A percentile compares a stretch with the other conserved stretches of the same genome.
Conservation (phyloP, 148 eudicot species). For the Heliamphora exappendiculata region DNA sequence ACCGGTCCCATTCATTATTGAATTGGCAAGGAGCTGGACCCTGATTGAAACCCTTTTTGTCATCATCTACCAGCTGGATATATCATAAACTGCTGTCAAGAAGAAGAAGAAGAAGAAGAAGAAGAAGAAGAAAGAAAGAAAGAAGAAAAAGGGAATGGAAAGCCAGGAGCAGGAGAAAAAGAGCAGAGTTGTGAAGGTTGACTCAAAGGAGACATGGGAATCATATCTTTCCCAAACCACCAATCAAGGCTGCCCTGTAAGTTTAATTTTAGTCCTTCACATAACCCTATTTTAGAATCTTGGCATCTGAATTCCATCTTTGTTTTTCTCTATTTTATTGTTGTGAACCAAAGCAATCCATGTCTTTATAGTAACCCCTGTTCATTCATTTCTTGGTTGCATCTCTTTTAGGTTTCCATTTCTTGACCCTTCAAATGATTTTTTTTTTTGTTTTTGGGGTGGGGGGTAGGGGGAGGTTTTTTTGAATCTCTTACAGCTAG, state of each 20-base stretch:
- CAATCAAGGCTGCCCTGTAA: constrained; percentile 45
- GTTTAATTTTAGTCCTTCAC: constrained; percentile 8
- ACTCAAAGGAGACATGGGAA: constrained; percentile 52
- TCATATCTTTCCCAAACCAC: constrained; percentile 38
- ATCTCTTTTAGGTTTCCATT: no score
- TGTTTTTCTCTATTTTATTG: not conserved
- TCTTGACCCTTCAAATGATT: no score
- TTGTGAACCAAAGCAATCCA: not conserved
- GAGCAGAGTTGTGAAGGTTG: constrained; percentile 39
- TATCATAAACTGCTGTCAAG: not conserved
- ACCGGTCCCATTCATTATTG: no score
- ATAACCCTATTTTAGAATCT: not conserved
- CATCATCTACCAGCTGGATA: not conserved
- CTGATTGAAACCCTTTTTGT: not conserved
- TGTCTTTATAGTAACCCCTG: no score
- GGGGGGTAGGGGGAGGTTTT: no score
- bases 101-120: not conserved
- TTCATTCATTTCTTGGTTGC: no score
- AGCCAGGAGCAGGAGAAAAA: constrained; percentile 19
- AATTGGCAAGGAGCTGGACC: no score
- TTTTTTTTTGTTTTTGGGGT: no score
- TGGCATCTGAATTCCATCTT: not conserved
- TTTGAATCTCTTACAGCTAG: no score
- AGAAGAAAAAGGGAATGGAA: constrained; percentile 20
- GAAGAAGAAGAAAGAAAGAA: not conserved